Percentiles rank a stretch among this genome's conserved stretches.
Evolutionary conservation across 306 rosid species (phyloP).

Genomic region (Cucurbita pepo): DNA sequence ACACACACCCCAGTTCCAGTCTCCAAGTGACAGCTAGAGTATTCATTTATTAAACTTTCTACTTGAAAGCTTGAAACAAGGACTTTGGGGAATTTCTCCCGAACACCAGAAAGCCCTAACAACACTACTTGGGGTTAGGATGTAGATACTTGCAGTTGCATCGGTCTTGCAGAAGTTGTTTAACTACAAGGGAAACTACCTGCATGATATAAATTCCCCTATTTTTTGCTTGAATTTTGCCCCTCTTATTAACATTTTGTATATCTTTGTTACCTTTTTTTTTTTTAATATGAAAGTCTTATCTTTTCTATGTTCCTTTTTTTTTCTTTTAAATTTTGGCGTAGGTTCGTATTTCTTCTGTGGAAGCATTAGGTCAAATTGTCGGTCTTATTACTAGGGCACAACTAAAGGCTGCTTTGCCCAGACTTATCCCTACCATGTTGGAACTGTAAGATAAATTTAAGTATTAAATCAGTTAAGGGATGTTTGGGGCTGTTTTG

Average conservation of each 20-base stretch:
- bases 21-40: neutral
- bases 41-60: neutral
- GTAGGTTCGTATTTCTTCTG: slow-evolving; percentile 67
- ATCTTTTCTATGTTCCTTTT: slow-evolving; percentile 1
- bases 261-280: neutral
- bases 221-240: neutral
- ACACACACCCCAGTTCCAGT: neutral
- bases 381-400: slow-evolving; percentile 73
- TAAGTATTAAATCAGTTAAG: neutral
- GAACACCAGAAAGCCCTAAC: neutral
- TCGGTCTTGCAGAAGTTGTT: neutral
- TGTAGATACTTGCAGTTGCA: neutral
- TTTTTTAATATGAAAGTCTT: neutral
- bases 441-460: slow-evolving; percentile 72
- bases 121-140: neutral
- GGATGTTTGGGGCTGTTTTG: neutral
- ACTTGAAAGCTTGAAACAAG: neutral
- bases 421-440: slow-evolving; percentile 78
- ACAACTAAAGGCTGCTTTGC: slow-evolving; percentile 78
- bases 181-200: neutral
- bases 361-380: slow-evolving; percentile 93
- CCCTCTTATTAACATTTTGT: neutral
- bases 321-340: neutral
- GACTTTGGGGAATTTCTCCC: neutral
- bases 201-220: neutral